These are phyloP conservation scores for Musa itinerans DNA, from an alignment of 176 grass and related monocot genomes.

Conservation along the genomic window DNA sequence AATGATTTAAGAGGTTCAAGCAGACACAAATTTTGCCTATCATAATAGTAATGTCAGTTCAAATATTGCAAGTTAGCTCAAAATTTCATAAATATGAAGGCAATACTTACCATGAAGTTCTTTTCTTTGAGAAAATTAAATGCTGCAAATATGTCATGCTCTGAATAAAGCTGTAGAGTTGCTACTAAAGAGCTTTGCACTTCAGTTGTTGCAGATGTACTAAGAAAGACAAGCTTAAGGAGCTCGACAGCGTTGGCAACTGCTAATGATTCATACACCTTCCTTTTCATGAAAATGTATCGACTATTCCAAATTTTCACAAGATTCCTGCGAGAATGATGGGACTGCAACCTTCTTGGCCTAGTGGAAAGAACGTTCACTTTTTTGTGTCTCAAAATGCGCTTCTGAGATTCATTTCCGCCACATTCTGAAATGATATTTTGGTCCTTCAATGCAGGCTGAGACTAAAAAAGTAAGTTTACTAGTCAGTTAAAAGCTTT, in stretches of 20 bases:
- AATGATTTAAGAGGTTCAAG: not conserved
- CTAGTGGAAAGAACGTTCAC: slow-evolving; percentile 30
- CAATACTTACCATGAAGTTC: slow-evolving; percentile 56
- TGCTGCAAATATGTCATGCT: slow-evolving; percentile 76
- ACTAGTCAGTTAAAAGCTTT: not conserved
- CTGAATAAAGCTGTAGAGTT: slow-evolving; percentile 70
- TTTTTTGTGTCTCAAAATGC: slow-evolving; percentile 20
- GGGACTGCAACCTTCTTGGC: slow-evolving; percentile 18
- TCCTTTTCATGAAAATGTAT: slow-evolving; percentile 47
- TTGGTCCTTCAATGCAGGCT: slow-evolving; percentile 25
- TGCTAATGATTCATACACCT: slow-evolving; percentile 53
- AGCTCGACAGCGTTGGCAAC: slow-evolving; percentile 77
- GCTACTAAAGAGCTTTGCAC: slow-evolving; percentile 62
- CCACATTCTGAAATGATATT: slow-evolving; percentile 16
- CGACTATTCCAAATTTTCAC: slow-evolving; percentile 35
- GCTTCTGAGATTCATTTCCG: slow-evolving; percentile 24
- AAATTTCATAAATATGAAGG: not conserved
- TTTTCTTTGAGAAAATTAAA: slow-evolving; percentile 81
- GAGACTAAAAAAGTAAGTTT: slow-evolving; percentile 19
- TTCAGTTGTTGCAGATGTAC: slow-evolving; percentile 50
- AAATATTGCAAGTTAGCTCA: not conserved
- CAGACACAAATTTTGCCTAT: not conserved
- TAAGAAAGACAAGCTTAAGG: slow-evolving; percentile 82
- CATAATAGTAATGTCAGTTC: no score
- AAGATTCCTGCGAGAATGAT: slow-evolving; percentile 30